Percentiles rank a stretch among this genome's conserved stretches.
These are phyloP conservation scores for Hypoxylon sp. DNA, from an alignment of 2,329 filamentous ascomycete species.

Conservation along the genomic window DNA sequence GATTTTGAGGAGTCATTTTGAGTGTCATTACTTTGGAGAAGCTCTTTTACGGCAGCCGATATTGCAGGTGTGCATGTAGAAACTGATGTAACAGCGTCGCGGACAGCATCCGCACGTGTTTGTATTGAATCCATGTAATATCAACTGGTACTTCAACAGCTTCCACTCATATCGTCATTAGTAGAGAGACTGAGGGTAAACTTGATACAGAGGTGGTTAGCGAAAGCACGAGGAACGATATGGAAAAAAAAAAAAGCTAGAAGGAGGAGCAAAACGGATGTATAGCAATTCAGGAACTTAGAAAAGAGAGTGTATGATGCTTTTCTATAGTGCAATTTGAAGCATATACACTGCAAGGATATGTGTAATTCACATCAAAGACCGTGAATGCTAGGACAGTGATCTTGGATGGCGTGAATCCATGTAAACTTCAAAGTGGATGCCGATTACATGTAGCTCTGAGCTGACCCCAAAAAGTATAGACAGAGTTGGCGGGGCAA, in stretches of 20 bases:
- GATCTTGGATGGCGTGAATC: constrained; percentile 24
- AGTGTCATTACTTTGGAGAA: constrained; percentile 56
- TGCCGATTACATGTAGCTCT: constrained; percentile 17
- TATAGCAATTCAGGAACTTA: constrained; percentile 30
- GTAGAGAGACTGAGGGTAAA: constrained; percentile 32
- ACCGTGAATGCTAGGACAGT: constrained; percentile 10
- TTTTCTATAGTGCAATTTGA: constrained; percentile 26
- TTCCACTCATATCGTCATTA: constrained; percentile 53
- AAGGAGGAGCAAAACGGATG: constrained; percentile 33
- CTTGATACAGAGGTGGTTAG: constrained; percentile 27
- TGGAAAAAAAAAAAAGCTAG: constrained; percentile 1
- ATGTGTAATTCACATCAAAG: constrained; percentile 22
- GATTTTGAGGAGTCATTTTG: constrained; percentile 51
- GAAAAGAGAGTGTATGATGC: constrained; percentile 37
- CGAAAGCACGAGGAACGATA: constrained; percentile 34
- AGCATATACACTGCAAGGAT: constrained; percentile 31
- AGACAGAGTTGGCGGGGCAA: constrained; percentile 38
- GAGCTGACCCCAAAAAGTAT: constrained; percentile 23
- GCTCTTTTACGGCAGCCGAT: constrained; percentile 64
- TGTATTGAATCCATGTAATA: constrained; percentile 61
- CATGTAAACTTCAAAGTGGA: constrained; percentile 32
- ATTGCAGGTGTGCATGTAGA: constrained; percentile 68
- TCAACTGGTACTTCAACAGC: constrained; percentile 40
- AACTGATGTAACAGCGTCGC: constrained; percentile 67
- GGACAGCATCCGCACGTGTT: constrained; percentile 65